These are phyloP conservation scores for Saturnispora bothae DNA, from an alignment of 805 yeast genomes.

Conservation along the genomic window DNA sequence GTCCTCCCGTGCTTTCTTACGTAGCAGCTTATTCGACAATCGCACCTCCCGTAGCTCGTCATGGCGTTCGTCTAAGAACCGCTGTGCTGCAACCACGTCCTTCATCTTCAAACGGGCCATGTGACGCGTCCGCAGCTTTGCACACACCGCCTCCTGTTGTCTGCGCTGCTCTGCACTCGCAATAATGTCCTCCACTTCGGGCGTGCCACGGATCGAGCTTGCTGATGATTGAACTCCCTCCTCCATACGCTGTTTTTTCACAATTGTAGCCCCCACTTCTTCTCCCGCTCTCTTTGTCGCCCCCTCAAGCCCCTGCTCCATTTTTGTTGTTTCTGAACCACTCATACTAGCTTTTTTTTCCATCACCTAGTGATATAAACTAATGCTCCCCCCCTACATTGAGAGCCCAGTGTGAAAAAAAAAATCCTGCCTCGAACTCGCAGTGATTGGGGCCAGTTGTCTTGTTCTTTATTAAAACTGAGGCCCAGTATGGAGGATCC, in stretches of 20 bases:
- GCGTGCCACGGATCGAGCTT: too few relatives aligned
- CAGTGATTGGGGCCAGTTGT: background rate
- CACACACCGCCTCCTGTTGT: background rate
- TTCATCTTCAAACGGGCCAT: conserved; percentile 10
- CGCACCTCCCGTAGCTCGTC: conserved; percentile 16
- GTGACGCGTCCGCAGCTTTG: background rate
- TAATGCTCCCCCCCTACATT: too few relatives aligned
- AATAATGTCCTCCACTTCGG: conserved; percentile 6
- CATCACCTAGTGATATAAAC: too few relatives aligned
- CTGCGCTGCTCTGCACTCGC: background rate
- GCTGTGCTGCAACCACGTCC: conserved; percentile 20
- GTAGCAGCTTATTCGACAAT: conserved; percentile 17
- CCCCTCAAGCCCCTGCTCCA: too few relatives aligned
- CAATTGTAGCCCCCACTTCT: background rate
- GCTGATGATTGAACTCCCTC: too few relatives aligned
- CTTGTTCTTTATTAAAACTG: background rate
- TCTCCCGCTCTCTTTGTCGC: conserved; percentile 1
- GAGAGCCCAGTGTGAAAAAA: too few relatives aligned
- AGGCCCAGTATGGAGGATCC: background rate
- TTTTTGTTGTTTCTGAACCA: too few relatives aligned
- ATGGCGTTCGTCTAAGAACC: conserved; percentile 18
- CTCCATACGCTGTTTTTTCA: conserved; percentile 1
- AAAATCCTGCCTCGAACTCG: too few relatives aligned
- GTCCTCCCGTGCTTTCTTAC: conserved; percentile 22
- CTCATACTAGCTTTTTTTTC: too few relatives aligned